Evolutionary conservation across 1,284 basidiomycete species (phyloP).

Genomic region (Ustilago hordei): DNA sequence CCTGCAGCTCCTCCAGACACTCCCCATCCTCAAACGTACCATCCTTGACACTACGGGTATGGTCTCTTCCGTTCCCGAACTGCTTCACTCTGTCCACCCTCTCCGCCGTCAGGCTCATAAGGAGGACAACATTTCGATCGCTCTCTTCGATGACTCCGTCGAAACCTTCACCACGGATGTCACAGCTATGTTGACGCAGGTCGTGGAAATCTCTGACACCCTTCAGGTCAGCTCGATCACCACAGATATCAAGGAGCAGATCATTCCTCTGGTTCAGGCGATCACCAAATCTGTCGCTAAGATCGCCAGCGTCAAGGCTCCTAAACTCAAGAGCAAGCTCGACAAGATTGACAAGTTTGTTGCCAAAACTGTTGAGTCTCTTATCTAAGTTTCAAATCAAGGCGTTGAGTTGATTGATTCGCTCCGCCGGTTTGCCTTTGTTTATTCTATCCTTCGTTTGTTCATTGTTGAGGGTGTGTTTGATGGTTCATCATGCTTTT

Average conservation of each 20-base stretch:
- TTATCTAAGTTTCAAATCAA: conserved; percentile 1
- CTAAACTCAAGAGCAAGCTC: conserved; percentile 5
- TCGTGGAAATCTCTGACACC: conserved; percentile 21
- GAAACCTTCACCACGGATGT: conserved; percentile 10
- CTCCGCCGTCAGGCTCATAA: background rate
- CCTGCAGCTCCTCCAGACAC: conserved; percentile 4
- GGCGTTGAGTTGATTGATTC: background rate
- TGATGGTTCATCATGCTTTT: background rate
- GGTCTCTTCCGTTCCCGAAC: background rate
- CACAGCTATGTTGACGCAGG: conserved; percentile 6
- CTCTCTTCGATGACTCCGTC: conserved; percentile 25
- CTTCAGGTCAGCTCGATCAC: conserved; percentile 9
- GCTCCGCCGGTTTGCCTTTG: background rate
- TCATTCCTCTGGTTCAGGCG: conserved; percentile 14
- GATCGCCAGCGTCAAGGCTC: conserved; percentile 6
- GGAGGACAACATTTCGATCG: background rate
- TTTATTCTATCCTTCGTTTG: background rate
- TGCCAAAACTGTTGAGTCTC: conserved; percentile 14
- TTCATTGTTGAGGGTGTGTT: background rate
- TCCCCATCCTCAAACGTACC: conserved; percentile 16
- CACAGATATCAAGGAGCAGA: conserved; percentile 6
- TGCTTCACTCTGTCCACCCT: background rate
- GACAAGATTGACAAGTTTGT: conserved; percentile 5
- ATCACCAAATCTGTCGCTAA: conserved; percentile 2
- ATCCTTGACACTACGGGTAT: conserved; percentile 4